Conservation (phyloP, 495 filamentous ascomycete genomes). For the Penicillium atrosanguineum region DNA sequence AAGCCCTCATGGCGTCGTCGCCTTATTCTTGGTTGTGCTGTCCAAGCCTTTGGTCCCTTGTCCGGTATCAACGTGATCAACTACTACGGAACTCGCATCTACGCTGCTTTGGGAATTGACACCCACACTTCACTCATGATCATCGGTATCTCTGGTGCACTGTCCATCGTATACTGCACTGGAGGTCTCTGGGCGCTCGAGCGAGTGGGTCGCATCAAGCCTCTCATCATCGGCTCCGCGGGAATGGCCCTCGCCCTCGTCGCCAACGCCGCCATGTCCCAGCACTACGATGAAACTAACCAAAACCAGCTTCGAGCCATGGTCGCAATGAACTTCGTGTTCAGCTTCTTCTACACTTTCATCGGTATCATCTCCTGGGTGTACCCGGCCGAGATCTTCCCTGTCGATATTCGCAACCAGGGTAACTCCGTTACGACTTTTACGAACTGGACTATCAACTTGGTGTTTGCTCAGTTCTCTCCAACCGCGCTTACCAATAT, state of each 20-base stretch:
- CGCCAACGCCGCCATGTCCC: too few species aligned
- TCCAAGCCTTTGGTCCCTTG: slow-evolving; percentile 52
- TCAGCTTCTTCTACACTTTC: slow-evolving; percentile 48
- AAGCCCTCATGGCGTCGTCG: slow-evolving; percentile 45
- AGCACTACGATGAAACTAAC: too few species aligned
- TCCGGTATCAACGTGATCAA: slow-evolving; percentile 56
- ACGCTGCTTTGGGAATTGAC: slow-evolving; percentile 46
- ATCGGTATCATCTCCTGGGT: slow-evolving; percentile 53
- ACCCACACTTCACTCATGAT: too few species aligned
- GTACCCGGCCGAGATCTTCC: slow-evolving; percentile 57
- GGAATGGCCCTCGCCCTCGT: too few species aligned
- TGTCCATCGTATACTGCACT: slow-evolving; percentile 28
- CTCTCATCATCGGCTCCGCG: too few species aligned
- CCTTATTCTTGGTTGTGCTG: slow-evolving; percentile 50
- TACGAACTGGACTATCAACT: slow-evolving; percentile 50
- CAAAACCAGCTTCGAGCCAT: too few species aligned
- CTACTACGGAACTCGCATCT: slow-evolving; percentile 56
- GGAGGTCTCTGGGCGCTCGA: too few species aligned
- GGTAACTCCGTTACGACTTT: slow-evolving; percentile 50
- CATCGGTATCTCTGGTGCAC: slow-evolving; percentile 19
- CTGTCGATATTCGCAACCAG: slow-evolving; percentile 47
- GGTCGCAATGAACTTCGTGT: slow-evolving; percentile 31
- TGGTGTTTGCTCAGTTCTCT: slow-evolving; percentile 51
- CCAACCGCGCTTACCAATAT: slow-evolving; percentile 45
- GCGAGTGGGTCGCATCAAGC: too few species aligned